Evolutionary conservation across 108 stramenopile species (phyloP).

Genomic region (Cyclotella atomus): DNA sequence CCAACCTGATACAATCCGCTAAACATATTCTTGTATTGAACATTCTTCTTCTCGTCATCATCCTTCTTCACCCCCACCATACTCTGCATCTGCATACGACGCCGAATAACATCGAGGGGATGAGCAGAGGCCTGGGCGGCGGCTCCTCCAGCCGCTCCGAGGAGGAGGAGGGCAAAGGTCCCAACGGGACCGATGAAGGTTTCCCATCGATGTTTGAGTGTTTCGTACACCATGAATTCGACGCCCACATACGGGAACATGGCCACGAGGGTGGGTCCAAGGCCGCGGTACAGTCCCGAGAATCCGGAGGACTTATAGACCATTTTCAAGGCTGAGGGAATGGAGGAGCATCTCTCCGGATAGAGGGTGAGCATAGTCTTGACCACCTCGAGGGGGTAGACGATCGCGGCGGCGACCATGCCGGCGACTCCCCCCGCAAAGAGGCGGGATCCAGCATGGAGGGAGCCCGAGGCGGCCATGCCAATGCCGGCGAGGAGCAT

Average conservation of each 20-base stretch:
- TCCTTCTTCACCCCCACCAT: constrained; percentile 40
- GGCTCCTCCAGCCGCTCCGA: constrained; percentile 46
- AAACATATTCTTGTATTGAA: constrained; percentile 42
- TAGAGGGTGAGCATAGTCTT: constrained; percentile 56
- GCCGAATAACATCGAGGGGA: constrained; percentile 55
- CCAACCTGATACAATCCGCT: constrained; percentile 37
- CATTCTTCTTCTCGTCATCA: constrained; percentile 17
- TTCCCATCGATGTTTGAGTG: constrained; percentile 40
- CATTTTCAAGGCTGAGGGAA: constrained; percentile 25
- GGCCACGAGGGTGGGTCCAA: constrained; percentile 53
- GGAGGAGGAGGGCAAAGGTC: constrained; percentile 32
- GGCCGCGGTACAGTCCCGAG: constrained; percentile 41
- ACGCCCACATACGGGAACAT: constrained; percentile 60
- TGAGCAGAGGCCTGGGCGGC: constrained; percentile 53
- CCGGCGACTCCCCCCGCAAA: constrained; percentile 51
- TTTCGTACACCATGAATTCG: constrained; percentile 58
- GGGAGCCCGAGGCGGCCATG: constrained; percentile 25
- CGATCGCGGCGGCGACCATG: constrained; percentile 52
- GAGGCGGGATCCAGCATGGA: constrained; percentile 38
- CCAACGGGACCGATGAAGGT: constrained; percentile 27
- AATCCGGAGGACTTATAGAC: constrained; percentile 29
- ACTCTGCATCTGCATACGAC: constrained; percentile 51
- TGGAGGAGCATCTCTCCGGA: constrained; percentile 36
- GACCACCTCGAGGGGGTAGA: constrained; percentile 55
- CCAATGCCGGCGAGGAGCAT: constrained; percentile 35